Percentiles rank a stretch among this genome's conserved stretches.
phyloP scores from a whole-genome alignment of 352 stramenopile species.

The Pythium oligandrum region DNA sequence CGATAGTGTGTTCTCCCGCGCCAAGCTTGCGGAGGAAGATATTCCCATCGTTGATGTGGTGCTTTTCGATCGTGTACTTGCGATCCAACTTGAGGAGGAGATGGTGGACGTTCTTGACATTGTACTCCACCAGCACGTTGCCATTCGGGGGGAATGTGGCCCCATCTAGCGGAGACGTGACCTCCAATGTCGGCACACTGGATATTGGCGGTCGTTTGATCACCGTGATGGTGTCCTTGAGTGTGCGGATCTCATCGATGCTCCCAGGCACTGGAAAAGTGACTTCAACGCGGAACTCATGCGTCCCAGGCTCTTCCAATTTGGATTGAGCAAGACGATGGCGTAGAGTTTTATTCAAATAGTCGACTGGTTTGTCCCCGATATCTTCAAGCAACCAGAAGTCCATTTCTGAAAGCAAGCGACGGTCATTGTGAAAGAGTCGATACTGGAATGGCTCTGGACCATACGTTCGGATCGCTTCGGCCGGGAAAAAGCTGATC shows the following conservation, averaged over 20 bases:
- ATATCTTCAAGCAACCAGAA: conserved; percentile 11
- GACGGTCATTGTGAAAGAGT: conserved; percentile 27
- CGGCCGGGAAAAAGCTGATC: conserved; percentile 28
- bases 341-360: conserved; percentile 14
- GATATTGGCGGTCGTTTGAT: conserved; percentile 8
- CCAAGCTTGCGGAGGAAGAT: conserved; percentile 37
- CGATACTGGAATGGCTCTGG: conserved; percentile 43
- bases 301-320: conserved; percentile 1
- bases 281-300: conserved; percentile 34
- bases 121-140: conserved; percentile 35
- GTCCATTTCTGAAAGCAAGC: conserved; percentile 33
- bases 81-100: conserved; percentile 30
- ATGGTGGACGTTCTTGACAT: conserved; percentile 24
- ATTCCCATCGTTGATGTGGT: conserved; percentile 30
- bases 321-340: conserved; percentile 15
- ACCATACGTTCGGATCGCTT: conserved; percentile 30
- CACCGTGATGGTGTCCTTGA: conserved; percentile 21
- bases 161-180: conserved; percentile 25
- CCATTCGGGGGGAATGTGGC: conserved; percentile 13
- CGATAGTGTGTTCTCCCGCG: conserved; percentile 24
- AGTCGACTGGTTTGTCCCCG: not conserved
- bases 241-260: conserved; percentile 24
- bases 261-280: conserved; percentile 30
- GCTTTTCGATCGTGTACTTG: conserved; percentile 22
- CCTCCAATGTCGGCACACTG: conserved; percentile 10